Evolutionary conservation across 352 stramenopile genomes (phyloP).

Genomic region (Globisporangium alternatum): DNA sequence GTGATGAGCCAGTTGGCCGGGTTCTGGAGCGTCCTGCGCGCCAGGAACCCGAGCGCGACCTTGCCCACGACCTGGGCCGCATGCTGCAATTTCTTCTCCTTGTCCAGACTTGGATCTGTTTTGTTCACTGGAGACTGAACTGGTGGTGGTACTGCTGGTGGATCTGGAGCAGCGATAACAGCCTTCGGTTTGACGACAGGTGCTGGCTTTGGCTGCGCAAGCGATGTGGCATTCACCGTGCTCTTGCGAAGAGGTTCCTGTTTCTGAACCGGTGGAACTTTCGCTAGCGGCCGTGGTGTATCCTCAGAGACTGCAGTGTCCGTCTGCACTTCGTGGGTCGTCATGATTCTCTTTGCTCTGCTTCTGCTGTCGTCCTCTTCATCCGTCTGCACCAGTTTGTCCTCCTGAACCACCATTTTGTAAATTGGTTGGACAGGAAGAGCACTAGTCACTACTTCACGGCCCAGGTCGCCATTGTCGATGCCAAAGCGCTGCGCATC

Average conservation of each 20-base stretch:
- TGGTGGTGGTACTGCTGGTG: background rate
- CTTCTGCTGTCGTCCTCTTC: conserved; percentile 25
- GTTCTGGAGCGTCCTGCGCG: conserved; percentile 33
- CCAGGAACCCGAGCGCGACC: conserved; percentile 45
- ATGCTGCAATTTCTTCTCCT: conserved; percentile 25
- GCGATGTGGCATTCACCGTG: background rate
- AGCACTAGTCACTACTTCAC: background rate
- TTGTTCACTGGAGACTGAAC: background rate
- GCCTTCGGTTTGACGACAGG: background rate
- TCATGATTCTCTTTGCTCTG: background rate
- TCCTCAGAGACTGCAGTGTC: conserved; percentile 8
- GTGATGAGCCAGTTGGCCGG: conserved; percentile 51
- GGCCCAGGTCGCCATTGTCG: conserved; percentile 32
- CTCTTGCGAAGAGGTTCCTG: conserved; percentile 3
- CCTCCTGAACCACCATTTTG: conserved; percentile 23
- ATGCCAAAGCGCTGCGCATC: conserved; percentile 65
- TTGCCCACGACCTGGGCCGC: conserved; percentile 50
- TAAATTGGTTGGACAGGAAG: background rate
- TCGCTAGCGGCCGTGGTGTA: background rate
- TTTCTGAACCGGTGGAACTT: conserved; percentile 1
- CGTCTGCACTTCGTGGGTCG: conserved; percentile 31
- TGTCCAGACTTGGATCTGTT: background rate
- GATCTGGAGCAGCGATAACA: background rate
- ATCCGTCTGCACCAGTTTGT: conserved; percentile 61
- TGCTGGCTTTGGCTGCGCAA: conserved; percentile 12